Percentiles rank a stretch among this genome's conserved stretches.
Evolutionary conservation across 23 red algal species (phyloP).

Genomic region (Agarophyton chilense): DNA sequence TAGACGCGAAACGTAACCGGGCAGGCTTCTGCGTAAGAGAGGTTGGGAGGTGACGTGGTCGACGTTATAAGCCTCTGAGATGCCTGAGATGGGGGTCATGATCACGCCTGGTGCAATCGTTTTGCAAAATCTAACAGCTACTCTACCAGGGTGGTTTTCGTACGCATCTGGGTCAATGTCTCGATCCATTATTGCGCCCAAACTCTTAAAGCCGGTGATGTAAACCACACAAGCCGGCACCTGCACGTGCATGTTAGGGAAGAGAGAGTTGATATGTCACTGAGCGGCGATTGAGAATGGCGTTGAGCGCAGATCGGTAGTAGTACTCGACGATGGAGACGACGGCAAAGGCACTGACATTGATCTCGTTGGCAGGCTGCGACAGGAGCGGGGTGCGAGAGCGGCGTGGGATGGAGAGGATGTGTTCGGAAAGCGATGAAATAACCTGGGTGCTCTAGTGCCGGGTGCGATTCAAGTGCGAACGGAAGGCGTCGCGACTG

Average conservation of each 20-base stretch:
- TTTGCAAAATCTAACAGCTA: conserved; percentile 44
- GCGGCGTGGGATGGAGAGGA: not conserved
- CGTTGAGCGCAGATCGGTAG: conserved; percentile 83
- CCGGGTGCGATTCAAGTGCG: conserved; percentile 9
- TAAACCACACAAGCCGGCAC: conserved; percentile 77
- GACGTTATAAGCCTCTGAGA: conserved; percentile 77
- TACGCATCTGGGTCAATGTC: conserved; percentile 39
- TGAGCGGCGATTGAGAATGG: conserved; percentile 68
- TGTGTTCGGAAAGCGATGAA: conserved; percentile 35
- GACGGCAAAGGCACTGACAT: conserved; percentile 58
- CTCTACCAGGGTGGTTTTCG: conserved; percentile 1
- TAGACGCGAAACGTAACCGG: conserved; percentile 49
- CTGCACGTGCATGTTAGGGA: conserved; percentile 88
- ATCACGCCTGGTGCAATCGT: conserved; percentile 70
- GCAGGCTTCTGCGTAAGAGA: conserved; percentile 9
- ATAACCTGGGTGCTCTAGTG: conserved; percentile 40
- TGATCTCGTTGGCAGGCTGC: conserved; percentile 50
- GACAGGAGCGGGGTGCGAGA: conserved; percentile 72
- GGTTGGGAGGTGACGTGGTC: conserved; percentile 54
- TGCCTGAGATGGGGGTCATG: conserved; percentile 80
- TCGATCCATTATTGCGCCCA: conserved; percentile 64
- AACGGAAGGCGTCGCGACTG: conserved; percentile 31
- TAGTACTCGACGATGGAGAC: conserved; percentile 70
- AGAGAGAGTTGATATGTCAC: conserved; percentile 42
- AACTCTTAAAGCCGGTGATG: conserved; percentile 73